Percentiles rank a stretch among this genome's conserved stretches.
Evolutionary conservation across 2,329 filamentous ascomycete genomes (phyloP).

Genomic region (Emericellopsis atlantica): DNA sequence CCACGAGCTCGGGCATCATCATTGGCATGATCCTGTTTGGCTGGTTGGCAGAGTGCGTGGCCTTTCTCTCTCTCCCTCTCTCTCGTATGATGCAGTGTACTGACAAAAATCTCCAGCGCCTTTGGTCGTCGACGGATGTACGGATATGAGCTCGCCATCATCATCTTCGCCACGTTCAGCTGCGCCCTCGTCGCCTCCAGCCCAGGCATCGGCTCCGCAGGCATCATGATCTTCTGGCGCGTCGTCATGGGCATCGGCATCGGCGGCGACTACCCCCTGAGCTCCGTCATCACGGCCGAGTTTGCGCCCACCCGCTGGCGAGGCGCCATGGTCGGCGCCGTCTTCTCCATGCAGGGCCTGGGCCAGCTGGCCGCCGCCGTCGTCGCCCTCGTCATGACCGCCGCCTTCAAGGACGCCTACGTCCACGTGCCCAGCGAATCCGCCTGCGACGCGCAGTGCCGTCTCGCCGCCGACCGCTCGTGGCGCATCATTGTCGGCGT

Average conservation of each 20-base stretch:
- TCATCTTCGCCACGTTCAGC: constrained; percentile 57
- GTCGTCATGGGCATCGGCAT: constrained; percentile 69
- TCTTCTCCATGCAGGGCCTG: constrained; percentile 77
- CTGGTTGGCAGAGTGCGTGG: constrained; percentile 52
- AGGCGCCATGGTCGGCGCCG: constrained; percentile 71
- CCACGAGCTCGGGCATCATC: constrained; percentile 67
- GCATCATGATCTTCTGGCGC: constrained; percentile 61
- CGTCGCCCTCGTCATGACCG: constrained; percentile 56
- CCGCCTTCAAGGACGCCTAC: constrained; percentile 46
- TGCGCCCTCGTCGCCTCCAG: constrained; percentile 52
- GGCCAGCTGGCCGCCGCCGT: constrained; percentile 65
- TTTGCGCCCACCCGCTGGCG: constrained; percentile 75
- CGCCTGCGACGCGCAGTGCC: constrained; percentile 49
- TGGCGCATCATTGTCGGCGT: constrained; percentile 76
- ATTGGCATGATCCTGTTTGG: constrained; percentile 69
- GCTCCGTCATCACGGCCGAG: constrained; percentile 71
- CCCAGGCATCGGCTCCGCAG: constrained; percentile 43
- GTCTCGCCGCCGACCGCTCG: constrained; percentile 61
- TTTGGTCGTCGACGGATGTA: constrained; percentile 75
- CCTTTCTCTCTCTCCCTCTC: neutral
- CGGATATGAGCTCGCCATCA: constrained; percentile 61
- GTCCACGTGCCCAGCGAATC: constrained; percentile 23
- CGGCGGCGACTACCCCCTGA: constrained; percentile 73
- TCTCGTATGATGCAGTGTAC: neutral
- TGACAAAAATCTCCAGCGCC: constrained; percentile 17